Evolutionary conservation across 2,329 filamentous ascomycete species (phyloP).

Genomic region (Exophiala aquamarina): DNA sequence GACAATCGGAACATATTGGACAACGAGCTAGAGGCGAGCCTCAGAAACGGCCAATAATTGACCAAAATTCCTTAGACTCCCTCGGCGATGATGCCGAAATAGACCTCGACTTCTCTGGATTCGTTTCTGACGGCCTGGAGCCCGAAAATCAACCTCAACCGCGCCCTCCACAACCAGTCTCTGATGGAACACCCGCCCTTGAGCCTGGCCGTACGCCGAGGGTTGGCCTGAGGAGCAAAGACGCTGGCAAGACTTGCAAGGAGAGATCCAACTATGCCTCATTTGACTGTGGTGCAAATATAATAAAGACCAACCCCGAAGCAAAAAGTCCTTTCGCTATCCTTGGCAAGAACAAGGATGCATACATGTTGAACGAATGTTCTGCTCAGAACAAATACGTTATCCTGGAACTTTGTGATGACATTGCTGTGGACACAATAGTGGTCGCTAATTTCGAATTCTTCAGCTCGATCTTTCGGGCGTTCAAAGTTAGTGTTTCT

Average conservation of each 20-base stretch:
- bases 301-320: conserved; percentile 83
- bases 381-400: conserved; percentile 85
- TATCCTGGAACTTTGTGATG: conserved; percentile 88
- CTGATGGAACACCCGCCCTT: conserved; percentile 40
- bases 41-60: conserved; percentile 53
- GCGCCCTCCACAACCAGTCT: conserved; percentile 32
- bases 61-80: conserved; percentile 71
- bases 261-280: conserved; percentile 97
- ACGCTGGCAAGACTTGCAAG: conserved; percentile 96
- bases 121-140: conserved; percentile 48
- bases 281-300: conserved; percentile 91
- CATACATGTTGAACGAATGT: conserved; percentile 96
- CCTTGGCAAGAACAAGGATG: conserved; percentile 94
- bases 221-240: conserved; percentile 72
- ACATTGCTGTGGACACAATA: conserved; percentile 84
- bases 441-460: conserved; percentile 99
- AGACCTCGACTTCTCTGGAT: conserved; percentile 67
- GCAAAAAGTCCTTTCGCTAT: conserved; percentile 87
- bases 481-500: conserved; percentile 87
- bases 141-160: conserved; percentile 18
- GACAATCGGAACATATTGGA: conserved; percentile 71
- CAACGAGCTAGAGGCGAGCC: conserved; percentile 46
- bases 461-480: conserved; percentile 94
- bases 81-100: conserved; percentile 90
- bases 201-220: conserved; percentile 49